Percentiles rank a stretch among this genome's conserved stretches.
Conservation (phyloP, 345 rosid species). For the Salix brachista region DNA sequence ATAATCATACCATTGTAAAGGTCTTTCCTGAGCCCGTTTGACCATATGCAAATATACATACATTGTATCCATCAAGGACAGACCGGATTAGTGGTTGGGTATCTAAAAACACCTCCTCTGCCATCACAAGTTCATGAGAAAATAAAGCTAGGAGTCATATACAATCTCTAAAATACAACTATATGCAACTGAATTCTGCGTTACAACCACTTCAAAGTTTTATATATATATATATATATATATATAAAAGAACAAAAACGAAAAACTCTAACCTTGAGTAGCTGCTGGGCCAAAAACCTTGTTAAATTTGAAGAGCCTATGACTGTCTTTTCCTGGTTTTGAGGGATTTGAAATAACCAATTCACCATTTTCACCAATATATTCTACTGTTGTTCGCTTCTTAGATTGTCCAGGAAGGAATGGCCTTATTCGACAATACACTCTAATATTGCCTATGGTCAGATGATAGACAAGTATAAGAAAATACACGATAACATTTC, state of each 20-base stretch:
- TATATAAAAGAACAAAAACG: neutral
- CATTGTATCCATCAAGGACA: constrained; percentile 92
- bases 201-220: neutral
- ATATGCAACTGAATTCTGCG: constrained; percentile 3
- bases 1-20: constrained; percentile 72
- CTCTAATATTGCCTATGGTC: constrained; percentile 81
- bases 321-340: constrained; percentile 76
- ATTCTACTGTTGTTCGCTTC: constrained; percentile 70
- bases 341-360: constrained; percentile 76
- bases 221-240: too few species aligned
- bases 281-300: constrained; percentile 78
- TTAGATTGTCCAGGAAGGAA: constrained; percentile 78
- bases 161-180: neutral
- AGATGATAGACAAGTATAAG: constrained; percentile 3
- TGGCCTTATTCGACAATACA: constrained; percentile 91
- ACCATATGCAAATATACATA: constrained; percentile 98
- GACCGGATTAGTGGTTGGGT: constrained; percentile 90
- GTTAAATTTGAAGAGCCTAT: constrained; percentile 79
- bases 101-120: constrained; percentile 92
- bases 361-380: constrained; percentile 87
- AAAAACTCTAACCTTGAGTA: constrained; percentile 62
- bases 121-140: neutral
- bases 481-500: constrained; percentile 87
- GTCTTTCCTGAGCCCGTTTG: constrained; percentile 99
- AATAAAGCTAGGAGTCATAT: neutral